Conservation (phyloP, 805 yeast species). For the Ogataea glucozyma region DNA sequence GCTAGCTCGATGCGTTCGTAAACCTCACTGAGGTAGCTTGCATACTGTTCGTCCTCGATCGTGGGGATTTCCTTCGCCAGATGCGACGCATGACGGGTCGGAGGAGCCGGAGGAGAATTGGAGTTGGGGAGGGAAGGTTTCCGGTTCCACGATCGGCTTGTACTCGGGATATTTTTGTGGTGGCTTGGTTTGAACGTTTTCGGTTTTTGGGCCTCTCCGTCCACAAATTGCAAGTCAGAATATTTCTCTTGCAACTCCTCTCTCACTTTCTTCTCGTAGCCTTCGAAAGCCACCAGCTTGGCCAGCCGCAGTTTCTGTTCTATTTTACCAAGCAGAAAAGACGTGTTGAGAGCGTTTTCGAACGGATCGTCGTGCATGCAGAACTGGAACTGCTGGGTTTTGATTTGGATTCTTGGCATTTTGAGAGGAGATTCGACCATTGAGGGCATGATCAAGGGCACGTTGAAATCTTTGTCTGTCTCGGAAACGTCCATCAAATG, state of each 20-base stretch:
- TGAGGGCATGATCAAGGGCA: slow-evolving; percentile 31
- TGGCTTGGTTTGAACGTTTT: slow-evolving; percentile 5
- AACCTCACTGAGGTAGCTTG: slow-evolving; percentile 23
- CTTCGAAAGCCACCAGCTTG: slow-evolving; percentile 37
- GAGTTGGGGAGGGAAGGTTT: too few relatives aligned
- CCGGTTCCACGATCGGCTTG: too few relatives aligned
- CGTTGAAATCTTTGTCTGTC: slow-evolving; percentile 35
- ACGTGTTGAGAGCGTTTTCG: slow-evolving; percentile 68
- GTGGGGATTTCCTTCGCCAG: slow-evolving; percentile 21
- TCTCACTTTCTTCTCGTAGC: slow-evolving; percentile 21
- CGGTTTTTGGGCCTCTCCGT: slow-evolving; percentile 21
- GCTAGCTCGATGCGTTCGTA: slow-evolving; percentile 29
- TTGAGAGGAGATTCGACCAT: slow-evolving; percentile 40
- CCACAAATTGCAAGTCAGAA: slow-evolving; percentile 22
- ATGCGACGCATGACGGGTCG: slow-evolving; percentile 12
- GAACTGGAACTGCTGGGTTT: slow-evolving; percentile 56
- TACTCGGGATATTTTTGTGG: too few relatives aligned
- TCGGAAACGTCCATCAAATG: slow-evolving; percentile 26
- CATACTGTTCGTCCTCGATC: slow-evolving; percentile 28
- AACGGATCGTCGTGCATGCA: slow-evolving; percentile 88
- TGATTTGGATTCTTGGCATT: slow-evolving; percentile 60
- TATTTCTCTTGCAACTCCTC: slow-evolving; percentile 38
- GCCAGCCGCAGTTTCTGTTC: slow-evolving; percentile 65
- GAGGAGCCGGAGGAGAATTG: too few relatives aligned
- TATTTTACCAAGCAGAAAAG: slow-evolving; percentile 62